Conservation (phyloP, 768 basidiomycete genomes). For the Crucibulum laeve region DNA sequence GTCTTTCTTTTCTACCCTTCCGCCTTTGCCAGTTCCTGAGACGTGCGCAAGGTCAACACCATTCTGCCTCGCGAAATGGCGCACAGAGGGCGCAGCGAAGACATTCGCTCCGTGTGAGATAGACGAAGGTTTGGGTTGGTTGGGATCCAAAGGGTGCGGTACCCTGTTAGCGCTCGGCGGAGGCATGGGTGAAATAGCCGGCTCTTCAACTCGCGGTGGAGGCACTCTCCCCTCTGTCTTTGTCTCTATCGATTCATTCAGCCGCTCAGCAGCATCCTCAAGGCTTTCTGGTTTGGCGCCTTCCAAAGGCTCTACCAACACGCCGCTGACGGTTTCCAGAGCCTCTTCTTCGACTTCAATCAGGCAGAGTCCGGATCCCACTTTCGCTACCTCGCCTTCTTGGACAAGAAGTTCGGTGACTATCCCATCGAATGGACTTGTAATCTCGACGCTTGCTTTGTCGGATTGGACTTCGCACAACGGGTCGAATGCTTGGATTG, state of each 20-base stretch:
- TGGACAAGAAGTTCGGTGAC: slow-evolving; percentile 69
- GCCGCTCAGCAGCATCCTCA: slow-evolving; percentile 2
- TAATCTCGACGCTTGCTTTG: slow-evolving; percentile 90
- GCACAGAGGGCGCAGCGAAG: slow-evolving; percentile 73
- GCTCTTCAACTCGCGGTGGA: slow-evolving; percentile 8
- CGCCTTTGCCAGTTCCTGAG: slow-evolving; percentile 71
- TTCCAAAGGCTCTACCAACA: slow-evolving; percentile 11
- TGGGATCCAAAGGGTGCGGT: slow-evolving; percentile 65
- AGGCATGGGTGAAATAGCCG: slow-evolving; percentile 4
- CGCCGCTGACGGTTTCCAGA: slow-evolving; percentile 14
- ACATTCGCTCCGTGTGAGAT: slow-evolving; percentile 25
- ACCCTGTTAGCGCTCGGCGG: slow-evolving; percentile 8
- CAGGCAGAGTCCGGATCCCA: slow-evolving; percentile 70
- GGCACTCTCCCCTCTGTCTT: slow-evolving; percentile 6
- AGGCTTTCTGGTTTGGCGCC: background rate
- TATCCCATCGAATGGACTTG: slow-evolving; percentile 77
- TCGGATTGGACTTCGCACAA: slow-evolving; percentile 87
- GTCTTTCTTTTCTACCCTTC: slow-evolving; percentile 72
- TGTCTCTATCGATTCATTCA: too few species aligned
- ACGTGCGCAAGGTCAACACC: slow-evolving; percentile 58
- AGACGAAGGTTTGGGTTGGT: slow-evolving; percentile 11
- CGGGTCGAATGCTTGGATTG: slow-evolving; percentile 61
- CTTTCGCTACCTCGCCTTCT: slow-evolving; percentile 82
- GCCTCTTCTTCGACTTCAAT: slow-evolving; percentile 76
- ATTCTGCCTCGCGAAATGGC: slow-evolving; percentile 68